These are phyloP conservation scores for Protomyces macrosporus DNA, from an alignment of 1,139 yeast species.

Conservation along the genomic window DNA sequence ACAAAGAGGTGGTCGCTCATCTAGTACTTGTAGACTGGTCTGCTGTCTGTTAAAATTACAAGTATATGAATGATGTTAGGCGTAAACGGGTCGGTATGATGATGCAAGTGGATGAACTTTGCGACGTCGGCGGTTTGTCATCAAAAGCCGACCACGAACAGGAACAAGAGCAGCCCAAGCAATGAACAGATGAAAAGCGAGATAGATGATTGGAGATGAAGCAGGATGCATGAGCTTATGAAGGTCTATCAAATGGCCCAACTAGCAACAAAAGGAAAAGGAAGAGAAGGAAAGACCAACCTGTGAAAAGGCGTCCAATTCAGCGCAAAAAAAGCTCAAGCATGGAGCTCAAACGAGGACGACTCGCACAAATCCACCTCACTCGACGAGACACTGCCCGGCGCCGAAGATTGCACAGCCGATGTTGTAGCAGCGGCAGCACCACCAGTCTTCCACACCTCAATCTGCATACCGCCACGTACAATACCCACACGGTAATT, in stretches of 20 bases:
- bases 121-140: too few species aligned
- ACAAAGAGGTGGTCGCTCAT: slow-evolving; percentile 18
- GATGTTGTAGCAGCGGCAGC: background rate
- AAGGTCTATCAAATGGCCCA: too few species aligned
- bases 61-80: too few species aligned
- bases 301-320: background rate
- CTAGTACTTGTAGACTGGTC: background rate
- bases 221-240: background rate
- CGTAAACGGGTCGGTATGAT: too few species aligned
- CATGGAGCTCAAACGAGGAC: background rate
- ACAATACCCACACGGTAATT: slow-evolving; percentile 94
- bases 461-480: slow-evolving; percentile 74
- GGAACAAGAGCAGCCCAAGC: too few species aligned
- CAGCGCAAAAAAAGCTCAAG: background rate
- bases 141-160: background rate
- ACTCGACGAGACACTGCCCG: background rate
- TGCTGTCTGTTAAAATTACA: too few species aligned
- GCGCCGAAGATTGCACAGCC: background rate
- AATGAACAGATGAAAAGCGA: background rate
- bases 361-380: background rate
- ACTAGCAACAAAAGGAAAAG: background rate
- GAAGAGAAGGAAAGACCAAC: background rate
- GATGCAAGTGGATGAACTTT: too few species aligned
- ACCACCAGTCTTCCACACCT: slow-evolving; percentile 45
- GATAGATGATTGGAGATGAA: background rate